These are phyloP conservation scores for Neoboletus brunneissimus DNA, from an alignment of 768 basidiomycete species.

Conservation along the genomic window DNA sequence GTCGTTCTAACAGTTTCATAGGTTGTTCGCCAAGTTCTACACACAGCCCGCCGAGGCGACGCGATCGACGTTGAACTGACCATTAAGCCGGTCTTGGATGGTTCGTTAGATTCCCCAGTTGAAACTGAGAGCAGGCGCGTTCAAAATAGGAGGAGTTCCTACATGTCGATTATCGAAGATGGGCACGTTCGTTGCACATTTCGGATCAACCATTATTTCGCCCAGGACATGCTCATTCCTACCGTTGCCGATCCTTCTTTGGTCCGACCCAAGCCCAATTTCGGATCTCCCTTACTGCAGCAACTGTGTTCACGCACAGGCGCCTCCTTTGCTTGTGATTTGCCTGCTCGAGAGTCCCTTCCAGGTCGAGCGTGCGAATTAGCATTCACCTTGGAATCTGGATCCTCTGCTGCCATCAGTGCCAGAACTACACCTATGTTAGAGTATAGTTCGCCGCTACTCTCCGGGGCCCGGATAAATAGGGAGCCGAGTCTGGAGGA, in stretches of 20 bases:
- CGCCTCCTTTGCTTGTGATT: slow-evolving; percentile 39
- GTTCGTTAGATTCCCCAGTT: slow-evolving; percentile 23
- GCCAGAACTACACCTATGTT: slow-evolving; percentile 38
- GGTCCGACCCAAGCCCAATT: slow-evolving; percentile 36
- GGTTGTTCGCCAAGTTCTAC: slow-evolving; percentile 83
- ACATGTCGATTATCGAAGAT: slow-evolving; percentile 25
- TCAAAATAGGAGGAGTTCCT: slow-evolving; percentile 28
- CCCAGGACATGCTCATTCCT: slow-evolving; percentile 11
- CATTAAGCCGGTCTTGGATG: slow-evolving; percentile 38
- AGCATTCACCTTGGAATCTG: slow-evolving; percentile 58
- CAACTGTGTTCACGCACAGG: slow-evolving; percentile 60
- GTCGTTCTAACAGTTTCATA: slow-evolving; percentile 34
- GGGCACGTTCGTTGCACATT: slow-evolving; percentile 54
- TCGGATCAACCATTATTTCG: slow-evolving; percentile 53
- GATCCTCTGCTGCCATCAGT: slow-evolving; percentile 45
- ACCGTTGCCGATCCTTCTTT: slow-evolving; percentile 9
- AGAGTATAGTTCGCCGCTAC: slow-evolving; percentile 49
- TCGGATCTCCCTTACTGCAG: slow-evolving; percentile 54
- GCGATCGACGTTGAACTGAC: slow-evolving; percentile 83
- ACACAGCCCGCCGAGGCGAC: slow-evolving; percentile 67
- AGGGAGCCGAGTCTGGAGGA: slow-evolving; percentile 80
- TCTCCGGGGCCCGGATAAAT: slow-evolving; percentile 48
- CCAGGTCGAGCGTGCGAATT: slow-evolving; percentile 65
- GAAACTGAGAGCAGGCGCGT: slow-evolving; percentile 20
- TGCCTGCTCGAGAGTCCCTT: slow-evolving; percentile 41